These are phyloP conservation scores for Penicillium crustosum DNA, from an alignment of 2,329 filamentous ascomycete species.

Conservation along the genomic window DNA sequence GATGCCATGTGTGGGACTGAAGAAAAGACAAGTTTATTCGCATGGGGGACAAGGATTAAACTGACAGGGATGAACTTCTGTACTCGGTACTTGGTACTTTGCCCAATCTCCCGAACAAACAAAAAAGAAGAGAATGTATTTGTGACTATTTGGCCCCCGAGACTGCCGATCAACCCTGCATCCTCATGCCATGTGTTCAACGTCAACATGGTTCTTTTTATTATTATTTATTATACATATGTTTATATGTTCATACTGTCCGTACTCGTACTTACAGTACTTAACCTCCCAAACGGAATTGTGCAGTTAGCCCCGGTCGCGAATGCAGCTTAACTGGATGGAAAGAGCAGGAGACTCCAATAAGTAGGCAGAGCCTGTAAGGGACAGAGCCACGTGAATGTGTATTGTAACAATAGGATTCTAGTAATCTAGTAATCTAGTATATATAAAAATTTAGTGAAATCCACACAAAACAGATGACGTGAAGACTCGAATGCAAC, in stretches of 20 bases:
- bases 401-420: conserved; percentile 3
- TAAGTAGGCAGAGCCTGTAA: neutral
- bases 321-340: conserved; percentile 6
- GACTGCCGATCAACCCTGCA: conserved; percentile 7
- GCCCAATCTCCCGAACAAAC: neutral
- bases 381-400: conserved; percentile 9
- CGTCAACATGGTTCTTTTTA: conserved; percentile 1
- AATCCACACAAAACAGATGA: neutral
- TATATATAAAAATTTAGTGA: neutral
- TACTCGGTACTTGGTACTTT: neutral
- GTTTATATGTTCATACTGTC: no score
- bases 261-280: neutral
- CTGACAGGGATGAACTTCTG: neutral
- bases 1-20: neutral
- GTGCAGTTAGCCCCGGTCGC: conserved; percentile 7
- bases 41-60: neutral
- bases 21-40: neutral
- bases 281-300: conserved; percentile 2
- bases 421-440: neutral
- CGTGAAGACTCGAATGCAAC: conserved; percentile 6
- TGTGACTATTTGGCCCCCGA: neutral
- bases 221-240: neutral
- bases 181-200: conserved; percentile 21
- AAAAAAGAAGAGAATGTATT: neutral
- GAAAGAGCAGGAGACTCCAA: conserved; percentile 6